These are phyloP conservation scores for Trichoderma cornu-damae DNA, from an alignment of 2,329 filamentous ascomycete genomes.

Conservation along the genomic window DNA sequence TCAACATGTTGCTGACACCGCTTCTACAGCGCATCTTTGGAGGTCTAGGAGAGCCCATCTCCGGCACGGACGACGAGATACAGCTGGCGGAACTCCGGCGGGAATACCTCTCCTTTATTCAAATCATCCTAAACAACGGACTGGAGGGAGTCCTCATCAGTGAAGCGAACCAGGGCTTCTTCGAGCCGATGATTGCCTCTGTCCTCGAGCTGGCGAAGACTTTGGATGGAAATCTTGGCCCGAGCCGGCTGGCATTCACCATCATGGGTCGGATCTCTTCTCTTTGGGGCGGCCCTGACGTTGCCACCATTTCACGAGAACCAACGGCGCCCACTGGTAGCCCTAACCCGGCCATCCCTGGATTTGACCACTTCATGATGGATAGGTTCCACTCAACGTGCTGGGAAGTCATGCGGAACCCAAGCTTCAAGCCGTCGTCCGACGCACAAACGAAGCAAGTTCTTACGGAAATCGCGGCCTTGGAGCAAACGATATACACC, in stretches of 20 bases:
- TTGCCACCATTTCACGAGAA: constrained; percentile 52
- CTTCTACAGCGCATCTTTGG: constrained; percentile 85
- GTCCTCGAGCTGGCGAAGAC: constrained; percentile 81
- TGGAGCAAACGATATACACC: constrained; percentile 85
- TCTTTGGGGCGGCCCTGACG: constrained; percentile 86
- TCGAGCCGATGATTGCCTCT: constrained; percentile 80
- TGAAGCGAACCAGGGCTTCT: constrained; percentile 81
- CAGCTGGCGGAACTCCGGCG: constrained; percentile 85
- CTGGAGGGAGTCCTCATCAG: constrained; percentile 85
- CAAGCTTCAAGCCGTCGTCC: constrained; percentile 68
- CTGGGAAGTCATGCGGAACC: constrained; percentile 80
- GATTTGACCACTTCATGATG: constrained; percentile 89
- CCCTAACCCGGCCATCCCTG: constrained; percentile 62
- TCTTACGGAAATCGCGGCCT: constrained; percentile 75
- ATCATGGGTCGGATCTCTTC: constrained; percentile 77
- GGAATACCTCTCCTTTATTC: constrained; percentile 92
- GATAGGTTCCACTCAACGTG: constrained; percentile 81
- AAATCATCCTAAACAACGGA: constrained; percentile 85
- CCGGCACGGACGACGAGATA: constrained; percentile 93
- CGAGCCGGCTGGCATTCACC: constrained; percentile 69
- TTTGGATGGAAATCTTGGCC: constrained; percentile 56
- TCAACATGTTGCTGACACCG: constrained; percentile 84
- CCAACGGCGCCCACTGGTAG: constrained; percentile 46
- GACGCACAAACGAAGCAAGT: constrained; percentile 89
- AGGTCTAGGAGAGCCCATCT: constrained; percentile 75